These are phyloP conservation scores for Byssochlamys sp. DNA, from an alignment of 2,329 filamentous ascomycete species.

Conservation along the genomic window DNA sequence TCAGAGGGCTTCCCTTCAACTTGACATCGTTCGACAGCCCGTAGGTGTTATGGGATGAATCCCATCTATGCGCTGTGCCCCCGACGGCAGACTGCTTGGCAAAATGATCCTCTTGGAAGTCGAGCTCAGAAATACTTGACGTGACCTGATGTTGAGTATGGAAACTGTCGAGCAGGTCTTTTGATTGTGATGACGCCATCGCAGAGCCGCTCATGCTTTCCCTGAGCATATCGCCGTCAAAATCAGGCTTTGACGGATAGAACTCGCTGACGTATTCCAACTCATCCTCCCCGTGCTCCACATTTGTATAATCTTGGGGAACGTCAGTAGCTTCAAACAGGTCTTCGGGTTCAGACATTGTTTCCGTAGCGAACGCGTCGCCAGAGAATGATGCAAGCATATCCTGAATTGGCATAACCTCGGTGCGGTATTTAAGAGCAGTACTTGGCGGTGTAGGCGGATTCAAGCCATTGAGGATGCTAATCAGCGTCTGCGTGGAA, in stretches of 20 bases:
- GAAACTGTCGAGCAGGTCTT: conserved; percentile 41
- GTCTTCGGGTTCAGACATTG: conserved; percentile 14
- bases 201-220: conserved; percentile 34
- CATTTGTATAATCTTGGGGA: conserved; percentile 28
- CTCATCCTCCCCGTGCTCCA: conserved; percentile 30
- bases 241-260: conserved; percentile 37
- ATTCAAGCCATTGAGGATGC: conserved; percentile 65
- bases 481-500: conserved; percentile 84
- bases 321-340: conserved; percentile 37
- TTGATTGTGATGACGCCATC: conserved; percentile 25
- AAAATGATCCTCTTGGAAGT: conserved; percentile 72
- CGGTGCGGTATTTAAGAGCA: conserved; percentile 74
- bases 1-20: conserved; percentile 59
- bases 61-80: conserved; percentile 67
- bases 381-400: conserved; percentile 83
- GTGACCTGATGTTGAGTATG: conserved; percentile 46
- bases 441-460: conserved; percentile 76
- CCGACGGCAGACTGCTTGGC: conserved; percentile 51
- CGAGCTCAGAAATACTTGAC: conserved; percentile 52
- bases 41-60: conserved; percentile 66
- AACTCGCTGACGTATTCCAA: conserved; percentile 48
- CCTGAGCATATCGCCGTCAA: conserved; percentile 33
- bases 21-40: conserved; percentile 54
- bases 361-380: conserved; percentile 57
- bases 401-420: conserved; percentile 75